phyloP scores from a whole-genome alignment of 2,329 filamentous ascomycete species.

The Fusarium oxysporum region DNA sequence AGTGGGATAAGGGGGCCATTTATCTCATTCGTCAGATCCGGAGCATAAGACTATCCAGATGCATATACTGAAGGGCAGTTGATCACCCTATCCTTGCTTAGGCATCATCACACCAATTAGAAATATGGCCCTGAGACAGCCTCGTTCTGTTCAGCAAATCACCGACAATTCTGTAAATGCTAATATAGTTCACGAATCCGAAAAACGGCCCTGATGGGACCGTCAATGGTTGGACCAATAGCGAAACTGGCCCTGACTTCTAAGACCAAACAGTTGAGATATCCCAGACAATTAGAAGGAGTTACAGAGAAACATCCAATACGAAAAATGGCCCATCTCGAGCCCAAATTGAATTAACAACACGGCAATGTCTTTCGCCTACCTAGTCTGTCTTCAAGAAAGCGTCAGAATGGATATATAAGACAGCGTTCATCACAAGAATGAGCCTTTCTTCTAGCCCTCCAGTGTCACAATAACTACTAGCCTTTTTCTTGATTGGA shows the following conservation, averaged over 20 bases:
- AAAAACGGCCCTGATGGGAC: neutral
- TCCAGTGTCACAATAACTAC: fast-evolving
- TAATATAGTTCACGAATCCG: neutral
- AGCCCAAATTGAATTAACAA: too few relatives aligned
- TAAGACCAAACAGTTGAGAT: too few relatives aligned
- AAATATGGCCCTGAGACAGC: neutral
- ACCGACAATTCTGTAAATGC: fast-evolving
- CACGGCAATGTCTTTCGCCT: too few relatives aligned
- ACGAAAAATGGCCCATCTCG: neutral
- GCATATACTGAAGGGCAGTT: neutral
- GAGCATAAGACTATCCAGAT: fast-evolving
- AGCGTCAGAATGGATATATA: neutral
- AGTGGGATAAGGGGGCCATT: neutral
- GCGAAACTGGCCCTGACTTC: neutral
- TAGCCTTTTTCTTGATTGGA: fast-evolving
- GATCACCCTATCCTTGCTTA: fast-evolving
- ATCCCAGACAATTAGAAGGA: neutral
- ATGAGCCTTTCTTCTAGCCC: fast-evolving
- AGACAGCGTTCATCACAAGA: neutral
- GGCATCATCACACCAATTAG: neutral
- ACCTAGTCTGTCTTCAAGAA: too few relatives aligned
- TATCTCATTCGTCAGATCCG: neutral
- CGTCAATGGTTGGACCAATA: neutral
- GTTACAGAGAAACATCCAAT: neutral
- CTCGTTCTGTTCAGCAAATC: fast-evolving